Percentiles rank a stretch among this genome's conserved stretches.
Conservation (phyloP, 331 rosid genomes). For the Erythrophleum ivorense region DNA sequence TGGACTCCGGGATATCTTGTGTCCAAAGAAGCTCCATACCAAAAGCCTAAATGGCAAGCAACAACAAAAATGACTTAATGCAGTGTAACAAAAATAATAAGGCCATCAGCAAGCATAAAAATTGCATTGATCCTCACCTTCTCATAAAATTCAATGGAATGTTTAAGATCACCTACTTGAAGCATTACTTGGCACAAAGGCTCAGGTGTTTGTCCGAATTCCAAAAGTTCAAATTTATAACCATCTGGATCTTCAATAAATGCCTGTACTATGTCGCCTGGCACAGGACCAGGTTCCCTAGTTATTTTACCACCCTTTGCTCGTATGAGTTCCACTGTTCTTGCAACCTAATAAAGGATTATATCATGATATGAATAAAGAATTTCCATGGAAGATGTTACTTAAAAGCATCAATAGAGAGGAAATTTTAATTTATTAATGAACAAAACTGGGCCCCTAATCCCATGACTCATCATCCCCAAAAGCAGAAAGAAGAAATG, state of each 20-base stretch:
- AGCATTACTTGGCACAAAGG: slow-evolving; percentile 98
- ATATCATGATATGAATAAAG: slow-evolving; percentile 33
- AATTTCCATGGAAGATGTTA: slow-evolving; percentile 6
- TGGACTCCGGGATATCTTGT: slow-evolving; percentile 80
- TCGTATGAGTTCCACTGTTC: slow-evolving; percentile 81
- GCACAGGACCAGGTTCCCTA: slow-evolving; percentile 82
- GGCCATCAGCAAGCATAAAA: slow-evolving; percentile 19
- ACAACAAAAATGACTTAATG: slow-evolving; percentile 36
- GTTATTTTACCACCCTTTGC: slow-evolving; percentile 91
- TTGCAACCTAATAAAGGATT: slow-evolving; percentile 65
- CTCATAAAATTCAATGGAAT: slow-evolving; percentile 86
- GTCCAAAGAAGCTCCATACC: slow-evolving; percentile 93
- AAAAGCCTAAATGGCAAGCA: slow-evolving; percentile 59
- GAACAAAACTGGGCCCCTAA: slow-evolving; percentile 23
- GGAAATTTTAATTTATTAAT: slow-evolving; percentile 18
- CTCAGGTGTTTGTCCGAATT: slow-evolving; percentile 86
- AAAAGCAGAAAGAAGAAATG: slow-evolving; percentile 7
- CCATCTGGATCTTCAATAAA: slow-evolving; percentile 95
- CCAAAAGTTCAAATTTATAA: slow-evolving; percentile 82
- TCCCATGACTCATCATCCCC: slow-evolving; percentile 5
- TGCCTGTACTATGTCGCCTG: slow-evolving; percentile 64
- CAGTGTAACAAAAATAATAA: not conserved
- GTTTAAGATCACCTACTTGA: slow-evolving; percentile 94
- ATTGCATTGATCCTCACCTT: slow-evolving; percentile 60
- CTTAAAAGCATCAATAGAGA: slow-evolving; percentile 32